phyloP scores from a whole-genome alignment of 1,139 yeast genomes.

The Pichia sp. region DNA sequence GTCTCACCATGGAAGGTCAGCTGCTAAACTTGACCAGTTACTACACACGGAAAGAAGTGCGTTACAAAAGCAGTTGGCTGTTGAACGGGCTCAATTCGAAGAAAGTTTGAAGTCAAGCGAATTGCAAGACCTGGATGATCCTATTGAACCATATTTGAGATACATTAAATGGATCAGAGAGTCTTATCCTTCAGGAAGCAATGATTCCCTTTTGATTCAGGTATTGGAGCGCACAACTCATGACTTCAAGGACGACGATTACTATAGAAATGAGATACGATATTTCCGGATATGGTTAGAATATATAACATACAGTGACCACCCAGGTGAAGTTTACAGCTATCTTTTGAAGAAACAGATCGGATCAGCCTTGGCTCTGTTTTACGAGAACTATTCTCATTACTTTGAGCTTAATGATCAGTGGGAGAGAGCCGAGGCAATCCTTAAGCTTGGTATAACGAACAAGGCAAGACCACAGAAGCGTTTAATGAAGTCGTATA shows the following conservation, averaged over 20 bases:
- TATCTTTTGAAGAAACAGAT: slow-evolving; percentile 70
- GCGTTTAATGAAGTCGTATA: slow-evolving; percentile 45
- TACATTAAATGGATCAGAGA: slow-evolving; percentile 69
- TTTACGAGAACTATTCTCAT: slow-evolving; percentile 75
- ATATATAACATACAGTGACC: slow-evolving; percentile 61
- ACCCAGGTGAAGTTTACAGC: slow-evolving; percentile 65
- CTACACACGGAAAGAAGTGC: slow-evolving; percentile 29
- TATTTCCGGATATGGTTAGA: slow-evolving; percentile 77
- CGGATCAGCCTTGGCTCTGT: slow-evolving; percentile 60
- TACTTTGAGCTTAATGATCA: slow-evolving; percentile 50
- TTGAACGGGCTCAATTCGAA: slow-evolving; percentile 32
- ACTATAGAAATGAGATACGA: slow-evolving; percentile 76
- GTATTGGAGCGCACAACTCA: slow-evolving; percentile 70
- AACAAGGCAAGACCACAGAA: slow-evolving; percentile 56
- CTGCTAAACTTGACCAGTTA: slow-evolving; percentile 44
- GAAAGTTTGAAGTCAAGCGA: slow-evolving; percentile 31
- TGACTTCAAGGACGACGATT: slow-evolving; percentile 53
- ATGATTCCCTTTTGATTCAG: slow-evolving; percentile 60
- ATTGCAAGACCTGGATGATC: slow-evolving; percentile 61
- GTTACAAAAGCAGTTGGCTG: slow-evolving; percentile 27
- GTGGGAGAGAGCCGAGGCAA: slow-evolving; percentile 53
- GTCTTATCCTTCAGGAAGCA: slow-evolving; percentile 60
- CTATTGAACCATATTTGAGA: slow-evolving; percentile 63
- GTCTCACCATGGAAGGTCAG: slow-evolving; percentile 64
- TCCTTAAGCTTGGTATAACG: slow-evolving; percentile 56